phyloP scores from a whole-genome alignment of 305 asterid genomes.

The Withania somnifera region DNA sequence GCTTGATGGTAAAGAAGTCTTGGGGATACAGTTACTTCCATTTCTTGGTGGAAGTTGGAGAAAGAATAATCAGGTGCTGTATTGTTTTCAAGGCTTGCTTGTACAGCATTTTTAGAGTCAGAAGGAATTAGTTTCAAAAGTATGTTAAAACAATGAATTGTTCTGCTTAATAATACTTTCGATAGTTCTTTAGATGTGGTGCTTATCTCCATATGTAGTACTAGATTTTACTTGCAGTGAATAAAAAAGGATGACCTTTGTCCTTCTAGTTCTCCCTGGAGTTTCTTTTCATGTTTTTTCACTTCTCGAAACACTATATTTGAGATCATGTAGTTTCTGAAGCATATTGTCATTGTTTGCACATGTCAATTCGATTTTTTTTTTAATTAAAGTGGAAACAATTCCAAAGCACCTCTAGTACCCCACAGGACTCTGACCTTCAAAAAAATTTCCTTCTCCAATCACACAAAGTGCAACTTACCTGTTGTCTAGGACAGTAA shows the following conservation, averaged over 20 bases:
- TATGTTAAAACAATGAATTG: neutral
- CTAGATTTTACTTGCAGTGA: neutral
- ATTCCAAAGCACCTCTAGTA: too few species aligned
- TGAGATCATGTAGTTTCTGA: neutral
- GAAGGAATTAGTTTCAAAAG: neutral
- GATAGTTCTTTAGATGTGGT: neutral
- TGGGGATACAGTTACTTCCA: slow-evolving; percentile 1
- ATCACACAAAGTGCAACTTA: too few species aligned
- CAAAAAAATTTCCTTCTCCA: too few species aligned
- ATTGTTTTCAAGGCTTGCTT: neutral
- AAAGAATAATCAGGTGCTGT: neutral
- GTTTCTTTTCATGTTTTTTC: neutral
- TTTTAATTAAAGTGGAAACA: neutral
- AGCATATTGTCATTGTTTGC: neutral
- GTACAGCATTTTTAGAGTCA: neutral
- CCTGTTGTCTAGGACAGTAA: too few species aligned
- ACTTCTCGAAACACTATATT: neutral
- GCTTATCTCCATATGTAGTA: neutral
- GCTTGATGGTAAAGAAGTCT: neutral
- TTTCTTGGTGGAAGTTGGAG: neutral
- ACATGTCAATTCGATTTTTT: neutral
- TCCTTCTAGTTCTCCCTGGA: neutral
- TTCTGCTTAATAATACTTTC: neutral
- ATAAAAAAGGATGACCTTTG: neutral
- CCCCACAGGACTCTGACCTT: too few species aligned